Base-by-base conservation (phyloP, 1,139 yeast genomes). In the Hyphopichia burtonii region DNA sequence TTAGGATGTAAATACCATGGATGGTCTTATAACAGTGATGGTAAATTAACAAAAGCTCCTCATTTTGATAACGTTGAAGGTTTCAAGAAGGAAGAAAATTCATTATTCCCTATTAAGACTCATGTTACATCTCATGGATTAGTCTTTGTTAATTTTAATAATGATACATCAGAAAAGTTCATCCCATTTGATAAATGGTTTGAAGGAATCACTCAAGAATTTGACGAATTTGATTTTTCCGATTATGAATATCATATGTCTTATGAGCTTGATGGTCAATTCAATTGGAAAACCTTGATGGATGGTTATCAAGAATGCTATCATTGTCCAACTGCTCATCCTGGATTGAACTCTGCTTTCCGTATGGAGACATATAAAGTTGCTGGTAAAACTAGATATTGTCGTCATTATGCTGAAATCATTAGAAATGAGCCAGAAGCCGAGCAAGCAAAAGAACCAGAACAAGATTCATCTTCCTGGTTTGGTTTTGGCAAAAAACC, bases 231-330 rank as follows among this genome's bases (percentile, higher is more conserved):
- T 55, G 84, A 80, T 55, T 80, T 80, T 52, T 59, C 64, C 28
- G 84, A 80, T 56, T 80, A 80, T 53, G 84, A 80, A 51, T 80
- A 78, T 58, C 79, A 79, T 59, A 78, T 79, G 83, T 75, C 82
- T n/a, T 80, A 79, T 51, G 83, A 80, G 55, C 66, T 80, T 39
- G 82, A 78, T 49, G 85, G 84, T 41, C 65, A 76, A 51, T 80
- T 80, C 61, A 80, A 80, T 60, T 80, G 85, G 85, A 80, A 80
- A 54, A 80, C 85, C 2, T 67, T 80, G 47, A 78, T 80, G 83
- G 85, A 80, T 53, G 85, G 85, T 3, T 80, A 80, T 59, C 83
- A 80, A 60, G 85, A 80, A 58, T 80, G 85, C 49, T 79, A 79
- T 60, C 85, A 80, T 55, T 80, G 85, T 58, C 84, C 84, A 31